Base-by-base conservation (phyloP, 192 early-diverging fungal genomes). In the Rhizophagus prolifer region DNA sequence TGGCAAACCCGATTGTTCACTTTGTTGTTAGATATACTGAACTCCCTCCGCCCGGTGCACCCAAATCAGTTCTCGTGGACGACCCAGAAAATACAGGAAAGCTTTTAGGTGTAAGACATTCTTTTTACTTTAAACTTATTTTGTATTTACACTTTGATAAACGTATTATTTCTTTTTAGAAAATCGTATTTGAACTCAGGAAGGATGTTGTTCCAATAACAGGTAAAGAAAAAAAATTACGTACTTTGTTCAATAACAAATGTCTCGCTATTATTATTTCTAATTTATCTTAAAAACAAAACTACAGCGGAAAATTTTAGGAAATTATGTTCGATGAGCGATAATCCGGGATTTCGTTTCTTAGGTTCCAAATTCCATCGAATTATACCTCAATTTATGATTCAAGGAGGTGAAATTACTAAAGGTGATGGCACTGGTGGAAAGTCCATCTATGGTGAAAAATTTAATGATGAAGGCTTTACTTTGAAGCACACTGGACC, bases 231-330 rank as follows among this genome's bases (percentile, higher is more conserved):
- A 68, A 38, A 19, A n/a, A 14, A 34, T 31, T 16, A 8, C 9
- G 12, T n/a, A 31, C 4, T 44, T 68, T 23, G 8, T 68, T 10
- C 31, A 30, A 3, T 41, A 68, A 34, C 25, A 34, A 10, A 41
- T 30, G 5, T 19, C 16, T 38, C 36, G 34, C 4, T 0, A 5
- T 41, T 36, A 67, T 67, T 67, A 31, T 21, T 41, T 23, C 13
- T 68, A 44, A 44, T 44, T 12, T 41, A 1, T 41, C 38, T 41
- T 44, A 12, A 44, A 44, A 12, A 1, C 10, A 44, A 8, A 44
- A 12, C 10, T 44, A n/a, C 16, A 76, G 96, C 95, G 79, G 96
- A 99, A 86, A 99, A 99, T 94, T 99, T 98, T 90, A 93, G 95
- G 62, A 93, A 93, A 78, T 91, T 98, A 81, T 99, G 96, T 89